phyloP scores from a whole-genome alignment of 176 grass and related monocot genomes.

The Hyparrhenia diplandra region DNA sequence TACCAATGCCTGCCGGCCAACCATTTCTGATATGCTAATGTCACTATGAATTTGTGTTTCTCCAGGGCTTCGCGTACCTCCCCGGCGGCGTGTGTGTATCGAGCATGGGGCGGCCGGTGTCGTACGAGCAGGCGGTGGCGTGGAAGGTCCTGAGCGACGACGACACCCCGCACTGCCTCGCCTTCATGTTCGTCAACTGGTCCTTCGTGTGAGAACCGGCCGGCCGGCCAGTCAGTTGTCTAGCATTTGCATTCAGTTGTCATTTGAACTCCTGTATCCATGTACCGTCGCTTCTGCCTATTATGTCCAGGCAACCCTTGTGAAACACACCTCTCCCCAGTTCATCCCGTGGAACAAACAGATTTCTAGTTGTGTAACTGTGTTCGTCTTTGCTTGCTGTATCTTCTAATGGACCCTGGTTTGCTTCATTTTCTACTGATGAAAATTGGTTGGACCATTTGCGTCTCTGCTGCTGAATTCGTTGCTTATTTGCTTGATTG shows the following conservation, averaged over 20 bases:
- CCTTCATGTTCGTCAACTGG: constrained; percentile 97
- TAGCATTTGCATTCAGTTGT: not conserved
- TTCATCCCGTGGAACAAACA: constrained; percentile 3
- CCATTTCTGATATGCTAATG: not conserved
- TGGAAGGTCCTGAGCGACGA: constrained; percentile 93
- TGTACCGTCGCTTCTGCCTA: constrained; percentile 11
- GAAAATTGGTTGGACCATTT: too few species aligned
- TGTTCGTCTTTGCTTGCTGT: not conserved
- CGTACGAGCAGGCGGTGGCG: constrained; percentile 73
- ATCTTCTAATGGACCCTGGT: too few species aligned
- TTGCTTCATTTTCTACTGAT: too few species aligned
- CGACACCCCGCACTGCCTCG: constrained; percentile 73
- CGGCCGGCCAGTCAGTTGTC: not conserved
- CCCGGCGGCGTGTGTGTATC: constrained; percentile 79
- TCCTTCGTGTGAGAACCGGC: constrained; percentile 60
- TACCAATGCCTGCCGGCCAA: too few species aligned
- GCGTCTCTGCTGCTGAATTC: too few species aligned
- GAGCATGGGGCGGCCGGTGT: constrained; percentile 87
- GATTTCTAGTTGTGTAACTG: not conserved
- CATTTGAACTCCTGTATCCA: not conserved
- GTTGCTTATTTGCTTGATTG: too few species aligned
- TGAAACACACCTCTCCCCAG: not conserved
- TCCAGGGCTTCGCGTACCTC: constrained; percentile 77
- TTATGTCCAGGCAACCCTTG: not conserved
- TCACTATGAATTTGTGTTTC: not conserved